phyloP scores from a whole-genome alignment of 805 yeast species.

The Yamadazyma sp. region DNA sequence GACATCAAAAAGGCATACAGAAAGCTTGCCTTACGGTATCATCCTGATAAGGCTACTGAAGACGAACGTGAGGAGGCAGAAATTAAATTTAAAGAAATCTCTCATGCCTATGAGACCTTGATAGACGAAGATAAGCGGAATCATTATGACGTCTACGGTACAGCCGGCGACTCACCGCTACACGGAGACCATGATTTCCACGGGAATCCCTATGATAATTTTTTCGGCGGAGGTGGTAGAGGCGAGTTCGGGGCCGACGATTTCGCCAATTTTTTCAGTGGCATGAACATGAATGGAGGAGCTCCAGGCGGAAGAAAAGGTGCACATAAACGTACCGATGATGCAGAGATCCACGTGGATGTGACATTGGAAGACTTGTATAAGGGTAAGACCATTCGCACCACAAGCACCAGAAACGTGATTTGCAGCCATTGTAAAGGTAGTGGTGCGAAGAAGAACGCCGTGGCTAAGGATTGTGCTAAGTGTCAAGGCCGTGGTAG shows the following conservation, averaged over 20 bases:
- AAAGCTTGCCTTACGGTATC: conserved; percentile 58
- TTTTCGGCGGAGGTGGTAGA: conserved; percentile 24
- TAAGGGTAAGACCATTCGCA: conserved; percentile 77
- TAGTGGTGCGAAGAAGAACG: conserved; percentile 65
- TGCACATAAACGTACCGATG: conserved; percentile 49
- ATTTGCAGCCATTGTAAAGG: conserved; percentile 77
- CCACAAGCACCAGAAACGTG: conserved; percentile 67
- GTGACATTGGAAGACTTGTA: conserved; percentile 73
- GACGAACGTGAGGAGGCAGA: conserved; percentile 71
- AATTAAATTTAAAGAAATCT: conserved; percentile 74
- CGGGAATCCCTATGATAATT: conserved; percentile 35
- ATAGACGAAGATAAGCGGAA: conserved; percentile 64
- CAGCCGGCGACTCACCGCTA: conserved; percentile 29
- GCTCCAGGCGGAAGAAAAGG: conserved; percentile 10
- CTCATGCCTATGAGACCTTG: conserved; percentile 82
- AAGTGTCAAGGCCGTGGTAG: conserved; percentile 74
- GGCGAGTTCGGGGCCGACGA: conserved; percentile 67
- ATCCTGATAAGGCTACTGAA: conserved; percentile 78
- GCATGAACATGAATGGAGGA: conserved; percentile 32
- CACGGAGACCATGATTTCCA: conserved; percentile 19
- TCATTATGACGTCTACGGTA: conserved; percentile 60
- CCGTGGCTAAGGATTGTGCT: conserved; percentile 56
- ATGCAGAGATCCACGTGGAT: conserved; percentile 64
- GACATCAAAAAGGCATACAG: conserved; percentile 70
- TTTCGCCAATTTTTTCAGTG: conserved; percentile 66